Evolutionary conservation across 2,329 filamentous ascomycete species (phyloP), one percentile per base, ranked within the genome.

Genomic region (Blumeriella jaapii): DNA sequence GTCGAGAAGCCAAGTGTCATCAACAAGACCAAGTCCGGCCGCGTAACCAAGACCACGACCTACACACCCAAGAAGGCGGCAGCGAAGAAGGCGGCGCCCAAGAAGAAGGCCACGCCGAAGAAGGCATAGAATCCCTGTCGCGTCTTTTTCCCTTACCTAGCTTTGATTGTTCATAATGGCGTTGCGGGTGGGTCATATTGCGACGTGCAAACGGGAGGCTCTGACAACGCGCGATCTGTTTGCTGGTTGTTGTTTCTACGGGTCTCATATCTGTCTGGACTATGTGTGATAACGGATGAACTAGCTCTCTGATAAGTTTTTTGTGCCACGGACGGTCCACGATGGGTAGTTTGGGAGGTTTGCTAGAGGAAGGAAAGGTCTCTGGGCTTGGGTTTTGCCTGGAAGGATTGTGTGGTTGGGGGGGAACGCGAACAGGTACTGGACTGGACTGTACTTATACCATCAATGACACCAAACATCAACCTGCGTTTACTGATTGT

Each of bases 11-110:
- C 70, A 42, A 68, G 71, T 48, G 68, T 78, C 20, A 60, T 79
- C 22, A 65, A 68, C 54, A 82, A 77, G 67, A 82, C 78, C 57
- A 82, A 81, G 67, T 79, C 76, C 24, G 78, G 78, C 28, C 75
- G 78, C 42, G 73, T 82, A 48, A 78, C 71, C 54, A 82, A 82
- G 31, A 55, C 81, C 48, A 77, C 70, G 51, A 78, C 79, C 4
- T 54, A 80, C 48, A 77, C 70, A 52, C 78, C 79, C 4, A 53
- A 52, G 47, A 58, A 60, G 23, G 59, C 63, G 31, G 58, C 62
- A 42, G 70, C 69, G 57, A 61, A 59, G 47, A 48, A 45, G 30
- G 44, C 41, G 3, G 39, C 48, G 5, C 43, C 52, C 2, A 57
- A 56, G 53, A 57, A 56, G 40, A 61, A 60, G 48, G 55, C 59